These are phyloP conservation scores for Suillus hirtellus DNA, from an alignment of 768 basidiomycete genomes.

Conservation along the genomic window DNA sequence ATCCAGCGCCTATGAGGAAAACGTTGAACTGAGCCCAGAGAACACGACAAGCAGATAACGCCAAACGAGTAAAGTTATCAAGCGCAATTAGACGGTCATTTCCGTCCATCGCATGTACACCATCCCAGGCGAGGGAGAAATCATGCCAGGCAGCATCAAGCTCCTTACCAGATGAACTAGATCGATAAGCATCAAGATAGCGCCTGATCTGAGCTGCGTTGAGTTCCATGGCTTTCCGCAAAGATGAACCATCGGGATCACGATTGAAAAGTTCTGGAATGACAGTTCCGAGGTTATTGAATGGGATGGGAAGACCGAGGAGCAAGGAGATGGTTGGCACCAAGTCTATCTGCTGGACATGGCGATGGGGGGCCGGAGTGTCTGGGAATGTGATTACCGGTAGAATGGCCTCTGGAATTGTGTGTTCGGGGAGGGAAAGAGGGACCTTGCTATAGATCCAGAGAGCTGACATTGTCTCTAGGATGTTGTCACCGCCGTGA, in stretches of 20 bases:
- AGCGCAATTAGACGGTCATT: slow-evolving; percentile 17
- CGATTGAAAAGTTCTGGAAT: slow-evolving; percentile 91
- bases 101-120: slow-evolving; percentile 29
- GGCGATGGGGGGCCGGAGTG: slow-evolving; percentile 52
- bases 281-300: slow-evolving; percentile 89
- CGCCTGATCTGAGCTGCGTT: slow-evolving; percentile 75
- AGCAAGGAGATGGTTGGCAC: slow-evolving; percentile 86
- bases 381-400: slow-evolving; percentile 61
- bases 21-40: slow-evolving; percentile 97
- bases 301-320: slow-evolving; percentile 91
- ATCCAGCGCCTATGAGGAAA: slow-evolving; percentile 71
- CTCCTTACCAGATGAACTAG: slow-evolving; percentile 68
- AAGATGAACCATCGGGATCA: slow-evolving; percentile 29
- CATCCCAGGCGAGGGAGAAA: slow-evolving; percentile 49
- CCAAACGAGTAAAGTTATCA: slow-evolving; percentile 33
- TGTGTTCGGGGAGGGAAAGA: slow-evolving; percentile 37
- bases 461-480: slow-evolving; percentile 82
- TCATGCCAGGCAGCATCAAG: slow-evolving; percentile 63
- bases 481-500: slow-evolving; percentile 87
- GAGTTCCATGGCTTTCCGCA: slow-evolving; percentile 62
- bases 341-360: slow-evolving; percentile 91
- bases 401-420: slow-evolving; percentile 52
- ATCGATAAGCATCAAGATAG: slow-evolving; percentile 78
- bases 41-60: slow-evolving; percentile 63
- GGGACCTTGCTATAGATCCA: slow-evolving; percentile 91